A percentile compares a stretch with the other conserved stretches of the same genome.
Conservation (phyloP, 1,284 basidiomycete species). For the Ceratorhiza oryzae-sativae region DNA sequence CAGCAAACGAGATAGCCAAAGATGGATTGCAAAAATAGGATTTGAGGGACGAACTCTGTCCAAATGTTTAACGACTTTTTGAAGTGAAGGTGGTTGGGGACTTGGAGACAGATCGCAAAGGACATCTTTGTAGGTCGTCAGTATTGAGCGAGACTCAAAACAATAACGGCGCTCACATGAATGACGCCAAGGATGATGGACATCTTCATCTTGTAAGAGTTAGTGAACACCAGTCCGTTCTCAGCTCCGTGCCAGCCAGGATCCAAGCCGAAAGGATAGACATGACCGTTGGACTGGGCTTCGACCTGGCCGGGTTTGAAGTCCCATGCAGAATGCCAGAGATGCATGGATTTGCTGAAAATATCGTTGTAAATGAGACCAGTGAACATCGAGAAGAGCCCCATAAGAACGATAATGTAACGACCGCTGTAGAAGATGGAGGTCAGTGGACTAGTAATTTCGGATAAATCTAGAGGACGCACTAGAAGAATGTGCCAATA, state of each 20-base stretch:
- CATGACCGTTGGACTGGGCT: slow-evolving; percentile 67
- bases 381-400: slow-evolving; percentile 93
- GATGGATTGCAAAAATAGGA: slow-evolving; percentile 96
- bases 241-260: slow-evolving; percentile 95
- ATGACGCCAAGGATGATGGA: slow-evolving; percentile 96
- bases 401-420: slow-evolving; percentile 99
- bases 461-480: slow-evolving; percentile 51
- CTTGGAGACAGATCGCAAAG: slow-evolving; percentile 93
- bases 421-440: slow-evolving; percentile 70
- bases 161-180: slow-evolving; percentile 71
- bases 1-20: slow-evolving; percentile 96
- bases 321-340: slow-evolving; percentile 91
- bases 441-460: slow-evolving; percentile 16
- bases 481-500: slow-evolving; percentile 91
- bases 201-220: slow-evolving; percentile 99
- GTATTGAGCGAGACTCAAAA: not conserved
- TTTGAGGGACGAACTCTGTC: slow-evolving; percentile 95
- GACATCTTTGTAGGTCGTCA: slow-evolving; percentile 77
- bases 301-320: slow-evolving; percentile 65
- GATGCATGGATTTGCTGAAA: slow-evolving; percentile 90
- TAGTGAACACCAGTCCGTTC: slow-evolving; percentile 92
- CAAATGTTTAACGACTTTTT: slow-evolving; percentile 86
- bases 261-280: slow-evolving; percentile 94
- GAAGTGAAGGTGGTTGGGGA: slow-evolving; percentile 95
- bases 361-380: slow-evolving; percentile 99